Evolutionary conservation across 306 rosid genomes (phyloP), one percentile per base, ranked within the genome.

Genomic region (Trichosanthes truncata): DNA sequence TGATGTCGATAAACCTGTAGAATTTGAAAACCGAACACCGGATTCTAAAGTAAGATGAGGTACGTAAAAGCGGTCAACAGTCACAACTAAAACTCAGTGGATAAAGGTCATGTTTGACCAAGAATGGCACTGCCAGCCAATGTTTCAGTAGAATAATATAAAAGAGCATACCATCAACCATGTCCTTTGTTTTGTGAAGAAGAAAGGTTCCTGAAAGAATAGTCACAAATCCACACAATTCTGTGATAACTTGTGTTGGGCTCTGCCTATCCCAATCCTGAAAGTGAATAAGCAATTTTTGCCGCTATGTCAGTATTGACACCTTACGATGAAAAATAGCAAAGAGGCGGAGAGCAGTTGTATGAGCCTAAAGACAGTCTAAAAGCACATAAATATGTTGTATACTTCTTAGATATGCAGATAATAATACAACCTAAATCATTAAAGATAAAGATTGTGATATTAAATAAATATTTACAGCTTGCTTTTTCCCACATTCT

Each of bases 191-290:
- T 88, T 83, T 93, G 90, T 95, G 99, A 69, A 95, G 99, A 82
- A 95, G 97, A 89, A 95, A 95, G 80, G 99, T 95, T 82, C 99
- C 99, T 0, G 97, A 90, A 77, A 95, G 99, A 61, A 95, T 95
- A 6, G 97, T 95, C 84, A 95, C 97, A 85, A 95, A 95, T 53
- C 99, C 99, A 79, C 99, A 95, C 68, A 95, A 84, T 82, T 93
- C 99, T 5, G 99, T 95, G 83, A 93, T 75, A 74, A 93, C 97
- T 84, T 95, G 97, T 5, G 99, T 89, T 84, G 99, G 97, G 89
- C 96, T 95, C 76, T 95, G 99, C 85, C 97, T 87, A 84, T 93
- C 97, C 99, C 99, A 95, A 86, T 95, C 99, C 99, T 95, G 90
- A 57, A 79, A 83, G 31, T 68, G 79, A 82, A 82, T 80, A 77